Evolutionary conservation across 768 basidiomycete genomes (phyloP).

Genomic region (Termitomyces bulborhizus): DNA sequence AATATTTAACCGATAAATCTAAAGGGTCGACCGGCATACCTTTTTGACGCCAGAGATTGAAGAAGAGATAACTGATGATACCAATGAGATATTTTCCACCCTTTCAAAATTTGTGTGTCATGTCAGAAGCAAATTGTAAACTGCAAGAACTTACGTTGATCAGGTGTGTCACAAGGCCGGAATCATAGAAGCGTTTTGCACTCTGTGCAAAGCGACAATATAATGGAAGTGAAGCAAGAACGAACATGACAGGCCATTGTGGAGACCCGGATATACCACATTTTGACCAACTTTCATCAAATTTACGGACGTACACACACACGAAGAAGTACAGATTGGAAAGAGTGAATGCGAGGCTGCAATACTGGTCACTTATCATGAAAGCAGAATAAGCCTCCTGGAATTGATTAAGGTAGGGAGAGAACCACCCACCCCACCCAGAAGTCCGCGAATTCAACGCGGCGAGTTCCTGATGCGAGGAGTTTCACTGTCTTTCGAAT

Average conservation of each 20-base stretch:
- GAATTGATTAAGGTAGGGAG: neutral
- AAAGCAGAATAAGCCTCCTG: neutral
- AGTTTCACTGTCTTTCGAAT: slow-evolving; percentile 57
- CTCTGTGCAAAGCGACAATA: slow-evolving; percentile 80
- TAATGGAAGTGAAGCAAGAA: slow-evolving; percentile 62
- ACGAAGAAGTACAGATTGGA: slow-evolving; percentile 67
- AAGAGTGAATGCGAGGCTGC: slow-evolving; percentile 71
- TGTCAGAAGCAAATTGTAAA: neutral
- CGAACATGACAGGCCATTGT: slow-evolving; percentile 59
- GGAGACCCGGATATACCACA: slow-evolving; percentile 35
- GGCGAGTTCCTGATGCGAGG: slow-evolving; percentile 58
- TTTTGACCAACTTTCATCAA: slow-evolving; percentile 41
- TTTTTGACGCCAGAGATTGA: slow-evolving; percentile 72
- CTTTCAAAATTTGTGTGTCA: slow-evolving; percentile 1
- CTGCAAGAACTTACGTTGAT: slow-evolving; percentile 60
- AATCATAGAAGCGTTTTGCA: slow-evolving; percentile 81
- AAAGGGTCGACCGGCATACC: slow-evolving; percentile 27
- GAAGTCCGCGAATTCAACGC: slow-evolving; percentile 87
- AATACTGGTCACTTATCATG: slow-evolving; percentile 63
- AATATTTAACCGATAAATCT: neutral
- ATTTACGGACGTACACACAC: slow-evolving; percentile 63
- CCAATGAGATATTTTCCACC: slow-evolving; percentile 45
- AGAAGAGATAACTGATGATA: slow-evolving; percentile 59
- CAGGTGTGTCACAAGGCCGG: slow-evolving; percentile 66
- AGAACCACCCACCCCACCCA: slow-evolving; percentile 69